Evolutionary conservation across 2,329 filamentous ascomycete species (phyloP).

Genomic region (Hymenoscyphus occultus): DNA sequence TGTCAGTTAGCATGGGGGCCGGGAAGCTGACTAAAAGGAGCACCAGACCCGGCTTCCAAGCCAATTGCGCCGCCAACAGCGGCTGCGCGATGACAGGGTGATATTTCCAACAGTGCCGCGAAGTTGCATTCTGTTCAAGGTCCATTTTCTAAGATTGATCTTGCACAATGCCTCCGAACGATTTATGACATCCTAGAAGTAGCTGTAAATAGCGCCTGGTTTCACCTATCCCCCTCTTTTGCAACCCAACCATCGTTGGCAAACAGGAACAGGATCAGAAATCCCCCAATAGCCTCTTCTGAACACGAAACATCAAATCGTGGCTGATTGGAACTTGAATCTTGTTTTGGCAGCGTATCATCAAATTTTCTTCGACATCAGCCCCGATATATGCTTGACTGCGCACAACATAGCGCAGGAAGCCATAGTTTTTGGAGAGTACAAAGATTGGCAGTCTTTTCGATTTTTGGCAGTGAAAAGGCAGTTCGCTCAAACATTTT

Average conservation of each 20-base stretch:
- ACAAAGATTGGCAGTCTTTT: neutral
- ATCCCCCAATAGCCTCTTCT: neutral
- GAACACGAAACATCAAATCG: slow-evolving; percentile 2
- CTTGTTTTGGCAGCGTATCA: neutral
- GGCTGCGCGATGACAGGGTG: neutral
- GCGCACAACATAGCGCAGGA: neutral
- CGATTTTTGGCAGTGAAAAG: neutral
- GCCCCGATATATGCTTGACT: neutral
- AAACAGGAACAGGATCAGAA: neutral
- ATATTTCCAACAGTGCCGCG: neutral
- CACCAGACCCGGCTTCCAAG: neutral
- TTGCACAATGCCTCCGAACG: neutral
- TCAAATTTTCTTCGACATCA: neutral
- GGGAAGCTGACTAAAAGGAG: slow-evolving; percentile 2
- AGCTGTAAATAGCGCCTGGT: neutral
- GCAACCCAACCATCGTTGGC: neutral
- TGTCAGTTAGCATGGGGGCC: neutral
- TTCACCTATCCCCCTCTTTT: neutral
- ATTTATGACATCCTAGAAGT: neutral
- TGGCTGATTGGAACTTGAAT: neutral
- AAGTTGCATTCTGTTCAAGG: neutral
- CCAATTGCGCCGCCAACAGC: neutral
- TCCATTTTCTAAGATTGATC: neutral
- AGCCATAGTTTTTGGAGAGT: neutral
- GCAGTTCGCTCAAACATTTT: neutral